Percentiles rank a stretch among this genome's conserved stretches.
Evolutionary conservation across 495 filamentous ascomycete species (phyloP).

Genomic region (Penicillium argentinense): DNA sequence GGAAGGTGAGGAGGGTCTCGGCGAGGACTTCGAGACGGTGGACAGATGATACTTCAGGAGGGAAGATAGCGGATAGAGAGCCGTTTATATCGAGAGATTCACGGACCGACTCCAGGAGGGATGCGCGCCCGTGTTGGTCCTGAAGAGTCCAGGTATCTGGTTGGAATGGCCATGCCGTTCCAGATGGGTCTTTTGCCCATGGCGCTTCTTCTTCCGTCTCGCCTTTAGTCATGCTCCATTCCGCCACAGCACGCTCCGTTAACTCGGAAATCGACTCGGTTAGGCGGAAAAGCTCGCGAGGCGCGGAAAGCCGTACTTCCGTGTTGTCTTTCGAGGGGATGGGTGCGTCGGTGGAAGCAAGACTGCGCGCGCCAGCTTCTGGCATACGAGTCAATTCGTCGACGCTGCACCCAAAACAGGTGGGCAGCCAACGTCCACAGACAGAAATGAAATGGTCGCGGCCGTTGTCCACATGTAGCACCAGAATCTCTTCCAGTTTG

Average conservation of each 20-base stretch:
- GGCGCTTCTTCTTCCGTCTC: slow-evolving; percentile 46
- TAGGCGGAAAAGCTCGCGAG: slow-evolving; percentile 82
- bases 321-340: slow-evolving; percentile 37
- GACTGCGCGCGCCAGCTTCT: slow-evolving; percentile 64
- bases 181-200: slow-evolving; percentile 55
- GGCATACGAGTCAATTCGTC: slow-evolving; percentile 83
- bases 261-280: slow-evolving; percentile 80
- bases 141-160: slow-evolving; percentile 48
- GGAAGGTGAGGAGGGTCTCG: slow-evolving; percentile 67
- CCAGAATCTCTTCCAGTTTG: slow-evolving; percentile 78
- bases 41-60: slow-evolving; percentile 56
- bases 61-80: slow-evolving; percentile 56
- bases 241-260: slow-evolving; percentile 71
- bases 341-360: slow-evolving; percentile 30
- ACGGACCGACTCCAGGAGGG: slow-evolving; percentile 45
- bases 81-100: slow-evolving; percentile 70
- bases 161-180: slow-evolving; percentile 75
- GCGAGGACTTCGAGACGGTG: slow-evolving; percentile 69
- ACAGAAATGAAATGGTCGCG: slow-evolving; percentile 90
- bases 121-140: slow-evolving; percentile 31
- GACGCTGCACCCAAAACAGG: slow-evolving; percentile 78
- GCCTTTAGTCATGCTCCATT: slow-evolving; percentile 75
- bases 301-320: slow-evolving; percentile 66
- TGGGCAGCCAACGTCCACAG: slow-evolving; percentile 73
- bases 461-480: slow-evolving; percentile 82